Evolutionary conservation across 345 rosid species (phyloP).

Genomic region (Gossypium mustelinum): DNA sequence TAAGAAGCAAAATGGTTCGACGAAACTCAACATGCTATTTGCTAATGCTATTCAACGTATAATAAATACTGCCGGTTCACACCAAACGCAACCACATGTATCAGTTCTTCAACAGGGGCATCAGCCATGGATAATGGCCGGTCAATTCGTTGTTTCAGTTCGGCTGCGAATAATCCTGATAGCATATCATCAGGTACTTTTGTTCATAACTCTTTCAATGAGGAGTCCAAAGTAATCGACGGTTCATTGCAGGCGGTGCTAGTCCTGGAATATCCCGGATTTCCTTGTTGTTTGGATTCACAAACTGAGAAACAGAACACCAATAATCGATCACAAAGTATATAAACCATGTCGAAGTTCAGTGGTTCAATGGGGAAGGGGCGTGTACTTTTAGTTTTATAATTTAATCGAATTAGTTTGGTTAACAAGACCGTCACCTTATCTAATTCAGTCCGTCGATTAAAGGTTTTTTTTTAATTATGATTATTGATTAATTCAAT

Average conservation of each 20-base stretch:
- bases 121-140: slow-evolving; percentile 1
- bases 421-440: too few species aligned
- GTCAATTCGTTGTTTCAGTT: background rate
- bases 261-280: slow-evolving; percentile 81
- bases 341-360: background rate
- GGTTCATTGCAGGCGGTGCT: slow-evolving; percentile 81
- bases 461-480: too few species aligned
- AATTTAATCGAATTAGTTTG: too few species aligned
- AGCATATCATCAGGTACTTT: background rate
- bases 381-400: too few species aligned
- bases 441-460: too few species aligned
- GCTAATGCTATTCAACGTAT: slow-evolving; percentile 2
- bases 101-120: background rate
- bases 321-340: background rate
- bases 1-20: too few species aligned
- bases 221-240: slow-evolving; percentile 68
- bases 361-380: background rate
- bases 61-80: background rate
- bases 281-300: slow-evolving; percentile 85
- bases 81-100: slow-evolving; percentile 4
- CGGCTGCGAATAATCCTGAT: slow-evolving; percentile 7
- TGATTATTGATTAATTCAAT: too few species aligned
- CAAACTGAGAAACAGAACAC: slow-evolving; percentile 45
- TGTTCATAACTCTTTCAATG: slow-evolving; percentile 15
- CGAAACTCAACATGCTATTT: background rate